These are phyloP conservation scores for Paracorniculantispora psalliotae DNA, from an alignment of 2,329 filamentous ascomycete genomes.

Conservation along the genomic window DNA sequence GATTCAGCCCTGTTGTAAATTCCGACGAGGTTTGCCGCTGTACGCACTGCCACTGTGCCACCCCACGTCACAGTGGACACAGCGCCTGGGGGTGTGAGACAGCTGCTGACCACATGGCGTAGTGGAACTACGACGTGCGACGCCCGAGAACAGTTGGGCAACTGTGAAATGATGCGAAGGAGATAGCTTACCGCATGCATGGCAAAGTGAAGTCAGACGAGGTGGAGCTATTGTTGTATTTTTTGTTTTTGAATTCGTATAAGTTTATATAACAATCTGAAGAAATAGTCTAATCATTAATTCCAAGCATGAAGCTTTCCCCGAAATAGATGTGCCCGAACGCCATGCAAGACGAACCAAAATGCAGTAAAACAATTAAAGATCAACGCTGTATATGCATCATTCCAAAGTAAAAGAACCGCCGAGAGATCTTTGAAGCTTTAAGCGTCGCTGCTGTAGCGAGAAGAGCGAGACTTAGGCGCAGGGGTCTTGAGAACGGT, in stretches of 20 bases:
- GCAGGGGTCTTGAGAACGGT: not conserved
- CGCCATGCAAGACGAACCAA: not conserved
- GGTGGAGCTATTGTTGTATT: not conserved
- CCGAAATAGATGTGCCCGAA: not conserved
- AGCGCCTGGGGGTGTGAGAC: not conserved
- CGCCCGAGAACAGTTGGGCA: not conserved
- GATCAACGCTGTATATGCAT: not conserved
- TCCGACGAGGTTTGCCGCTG: not conserved
- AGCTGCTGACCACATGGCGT: not conserved
- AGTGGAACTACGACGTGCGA: not conserved
- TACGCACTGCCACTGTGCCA: not conserved
- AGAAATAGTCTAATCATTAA: not conserved
- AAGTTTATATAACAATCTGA: not conserved
- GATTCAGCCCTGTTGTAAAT: not conserved
- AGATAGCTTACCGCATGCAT: not conserved
- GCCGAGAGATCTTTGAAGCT: not conserved
- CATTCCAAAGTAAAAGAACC: not conserved
- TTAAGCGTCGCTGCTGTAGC: slow-evolving; percentile 6
- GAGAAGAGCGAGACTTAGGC: slow-evolving; percentile 7
- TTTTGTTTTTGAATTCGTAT: not conserved
- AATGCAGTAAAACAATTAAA: not conserved
- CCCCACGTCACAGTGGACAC: not conserved
- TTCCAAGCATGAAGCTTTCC: not conserved
- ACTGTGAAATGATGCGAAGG: not conserved
- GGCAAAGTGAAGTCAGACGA: not conserved